A percentile compares a stretch with the other conserved stretches of the same genome.
These are phyloP conservation scores for Apophysomyces elegans DNA, from an alignment of 371 early-diverging fungal species.

Conservation along the genomic window DNA sequence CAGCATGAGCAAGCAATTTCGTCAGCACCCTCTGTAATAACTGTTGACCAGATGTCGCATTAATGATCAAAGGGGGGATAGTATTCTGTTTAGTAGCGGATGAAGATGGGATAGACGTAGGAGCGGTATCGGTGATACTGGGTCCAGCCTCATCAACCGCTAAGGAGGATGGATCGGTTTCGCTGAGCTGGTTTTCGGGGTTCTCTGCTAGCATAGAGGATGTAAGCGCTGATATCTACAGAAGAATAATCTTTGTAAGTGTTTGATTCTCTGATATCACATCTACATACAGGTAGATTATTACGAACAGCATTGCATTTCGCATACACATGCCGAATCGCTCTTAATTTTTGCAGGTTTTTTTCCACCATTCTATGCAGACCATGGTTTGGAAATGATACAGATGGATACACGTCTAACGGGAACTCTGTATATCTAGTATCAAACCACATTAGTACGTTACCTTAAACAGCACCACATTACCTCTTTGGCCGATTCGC, in stretches of 20 bases:
- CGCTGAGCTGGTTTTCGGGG: constrained; percentile 1
- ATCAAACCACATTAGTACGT: constrained; percentile 23
- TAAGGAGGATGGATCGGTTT: neutral
- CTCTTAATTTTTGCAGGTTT: constrained; percentile 64
- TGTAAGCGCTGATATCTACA: constrained; percentile 36
- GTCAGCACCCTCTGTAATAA: constrained; percentile 67
- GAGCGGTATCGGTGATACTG: neutral
- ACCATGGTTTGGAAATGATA: constrained; percentile 65
- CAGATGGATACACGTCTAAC: constrained; percentile 64
- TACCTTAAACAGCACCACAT: constrained; percentile 13
- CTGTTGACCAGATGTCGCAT: constrained; percentile 59
- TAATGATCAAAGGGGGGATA: constrained; percentile 63
- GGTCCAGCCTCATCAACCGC: no score
- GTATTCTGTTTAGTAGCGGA: constrained; percentile 9
- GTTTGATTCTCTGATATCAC: neutral
- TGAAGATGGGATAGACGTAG: neutral
- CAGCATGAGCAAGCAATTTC: constrained; percentile 81
- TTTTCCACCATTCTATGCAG: constrained; percentile 61
- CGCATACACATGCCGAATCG: constrained; percentile 72
- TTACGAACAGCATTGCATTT: constrained; percentile 76
- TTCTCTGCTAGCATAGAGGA: constrained; percentile 28
- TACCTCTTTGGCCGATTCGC: neutral
- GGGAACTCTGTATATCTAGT: constrained; percentile 40
- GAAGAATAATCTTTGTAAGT: neutral
- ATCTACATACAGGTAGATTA: constrained; percentile 58